Percentiles rank a stretch among this genome's conserved stretches.
Conservation (phyloP, 352 stramenopile species). For the Globisporangium barbulae region DNA sequence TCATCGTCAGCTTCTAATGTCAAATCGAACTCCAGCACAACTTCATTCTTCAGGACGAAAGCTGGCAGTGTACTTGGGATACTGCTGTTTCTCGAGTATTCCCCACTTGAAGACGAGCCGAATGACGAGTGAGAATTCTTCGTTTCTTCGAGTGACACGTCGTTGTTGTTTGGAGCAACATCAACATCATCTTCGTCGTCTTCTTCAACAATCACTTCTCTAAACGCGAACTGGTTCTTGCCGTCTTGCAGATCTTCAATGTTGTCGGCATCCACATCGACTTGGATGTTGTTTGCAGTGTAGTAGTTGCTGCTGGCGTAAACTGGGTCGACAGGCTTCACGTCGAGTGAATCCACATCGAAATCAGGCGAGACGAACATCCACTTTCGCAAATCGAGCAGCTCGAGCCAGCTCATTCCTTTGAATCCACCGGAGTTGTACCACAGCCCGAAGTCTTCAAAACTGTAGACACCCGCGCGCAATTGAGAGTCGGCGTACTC, state of each 20-base stretch:
- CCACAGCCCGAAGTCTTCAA: conserved; percentile 84
- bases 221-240: conserved; percentile 58
- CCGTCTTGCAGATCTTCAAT: conserved; percentile 26
- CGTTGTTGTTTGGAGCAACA: conserved; percentile 13
- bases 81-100: conserved; percentile 45
- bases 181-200: conserved; percentile 54
- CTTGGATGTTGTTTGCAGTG: conserved; percentile 81
- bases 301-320: conserved; percentile 83
- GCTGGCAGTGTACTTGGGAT: conserved; percentile 60
- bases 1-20: conserved; percentile 64
- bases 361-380: conserved; percentile 73
- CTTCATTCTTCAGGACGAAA: conserved; percentile 78
- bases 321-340: conserved; percentile 62
- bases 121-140: conserved; percentile 32
- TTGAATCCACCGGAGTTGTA: conserved; percentile 82
- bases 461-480: conserved; percentile 58
- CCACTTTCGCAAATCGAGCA: conserved; percentile 86
- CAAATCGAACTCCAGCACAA: conserved; percentile 82
- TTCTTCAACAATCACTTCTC: conserved; percentile 61
- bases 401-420: conserved; percentile 80
- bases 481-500: conserved; percentile 48
- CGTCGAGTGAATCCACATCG: conserved; percentile 58
- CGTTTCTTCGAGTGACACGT: conserved; percentile 11
- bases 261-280: conserved; percentile 58
- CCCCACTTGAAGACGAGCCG: conserved; percentile 54